Percentiles rank a stretch among this genome's conserved stretches.
These are phyloP conservation scores for Neodidymelliopsis sp. DNA, from an alignment of 2,329 filamentous ascomycete genomes.

Conservation along the genomic window DNA sequence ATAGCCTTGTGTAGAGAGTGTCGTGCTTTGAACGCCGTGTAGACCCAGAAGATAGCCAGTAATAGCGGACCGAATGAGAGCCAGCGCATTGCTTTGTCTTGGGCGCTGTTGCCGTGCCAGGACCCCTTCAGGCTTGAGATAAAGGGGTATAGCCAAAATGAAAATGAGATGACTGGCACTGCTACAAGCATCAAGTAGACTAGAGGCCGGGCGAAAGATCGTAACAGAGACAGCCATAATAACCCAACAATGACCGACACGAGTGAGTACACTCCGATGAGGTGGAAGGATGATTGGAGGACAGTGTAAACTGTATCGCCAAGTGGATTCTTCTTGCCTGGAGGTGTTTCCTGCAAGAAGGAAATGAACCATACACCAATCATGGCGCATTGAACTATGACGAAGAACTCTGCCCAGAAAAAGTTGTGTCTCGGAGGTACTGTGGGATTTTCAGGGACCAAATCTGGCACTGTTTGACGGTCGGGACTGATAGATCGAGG, in stretches of 20 bases:
- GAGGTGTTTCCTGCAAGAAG: constrained; percentile 83
- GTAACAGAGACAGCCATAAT: constrained; percentile 86
- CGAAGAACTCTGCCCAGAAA: constrained; percentile 90
- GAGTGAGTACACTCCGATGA: constrained; percentile 88
- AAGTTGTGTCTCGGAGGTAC: constrained; percentile 71
- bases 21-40: constrained; percentile 81
- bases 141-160: constrained; percentile 90
- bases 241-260: constrained; percentile 89
- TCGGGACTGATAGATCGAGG: constrained; percentile 57
- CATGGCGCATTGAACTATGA: constrained; percentile 83
- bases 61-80: constrained; percentile 78
- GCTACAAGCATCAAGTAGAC: constrained; percentile 82
- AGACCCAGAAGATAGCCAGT: constrained; percentile 80
- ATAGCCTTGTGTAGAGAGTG: constrained; percentile 83
- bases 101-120: constrained; percentile 77
- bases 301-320: constrained; percentile 96
- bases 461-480: constrained; percentile 63
- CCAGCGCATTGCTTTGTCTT: constrained; percentile 91
- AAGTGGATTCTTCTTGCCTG: constrained; percentile 71
- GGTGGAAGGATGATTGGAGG: constrained; percentile 83
- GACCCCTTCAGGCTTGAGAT: constrained; percentile 85
- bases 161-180: constrained; percentile 84
- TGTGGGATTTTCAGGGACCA: constrained; percentile 60
- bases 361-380: constrained; percentile 89
- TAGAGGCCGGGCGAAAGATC: constrained; percentile 86